These are phyloP conservation scores for Bremia lactucae DNA, from an alignment of 352 stramenopile genomes.

Conservation along the genomic window DNA sequence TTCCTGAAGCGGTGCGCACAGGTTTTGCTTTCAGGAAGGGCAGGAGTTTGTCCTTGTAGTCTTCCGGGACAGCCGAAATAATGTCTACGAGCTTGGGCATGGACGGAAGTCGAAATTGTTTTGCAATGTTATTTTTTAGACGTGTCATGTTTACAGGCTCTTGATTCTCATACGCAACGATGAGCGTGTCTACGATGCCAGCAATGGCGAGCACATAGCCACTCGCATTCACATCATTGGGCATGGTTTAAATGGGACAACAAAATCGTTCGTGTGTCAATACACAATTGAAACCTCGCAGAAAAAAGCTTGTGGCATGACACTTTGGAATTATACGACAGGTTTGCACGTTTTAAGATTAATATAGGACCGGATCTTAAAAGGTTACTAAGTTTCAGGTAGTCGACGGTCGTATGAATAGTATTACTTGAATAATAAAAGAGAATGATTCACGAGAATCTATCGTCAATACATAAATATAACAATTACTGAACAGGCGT, in stretches of 20 bases:
- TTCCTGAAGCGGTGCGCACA: conserved; percentile 89
- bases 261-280: not conserved
- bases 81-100: conserved; percentile 94
- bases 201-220: conserved; percentile 78
- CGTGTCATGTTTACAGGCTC: conserved; percentile 90
- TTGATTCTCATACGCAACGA: conserved; percentile 84
- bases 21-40: conserved; percentile 92
- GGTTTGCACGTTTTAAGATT: too few species aligned
- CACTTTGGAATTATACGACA: too few species aligned
- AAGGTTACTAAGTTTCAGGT: too few species aligned
- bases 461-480: too few species aligned
- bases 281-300: not conserved
- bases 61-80: conserved; percentile 88
- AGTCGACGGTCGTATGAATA: too few species aligned
- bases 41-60: conserved; percentile 87
- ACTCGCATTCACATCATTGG: conserved; percentile 7
- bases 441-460: too few species aligned
- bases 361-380: too few species aligned
- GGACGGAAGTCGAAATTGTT: conserved; percentile 85
- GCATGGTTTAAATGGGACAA: not conserved
- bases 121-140: conserved; percentile 87
- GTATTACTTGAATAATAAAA: too few species aligned
- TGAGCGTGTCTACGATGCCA: conserved; percentile 87
- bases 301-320: too few species aligned
- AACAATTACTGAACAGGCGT: too few species aligned